Evolutionary conservation across 192 early-diverging fungal species (phyloP), one percentile per base, ranked within the genome.

Genomic region (Gryganskiella cystojenkinii): DNA sequence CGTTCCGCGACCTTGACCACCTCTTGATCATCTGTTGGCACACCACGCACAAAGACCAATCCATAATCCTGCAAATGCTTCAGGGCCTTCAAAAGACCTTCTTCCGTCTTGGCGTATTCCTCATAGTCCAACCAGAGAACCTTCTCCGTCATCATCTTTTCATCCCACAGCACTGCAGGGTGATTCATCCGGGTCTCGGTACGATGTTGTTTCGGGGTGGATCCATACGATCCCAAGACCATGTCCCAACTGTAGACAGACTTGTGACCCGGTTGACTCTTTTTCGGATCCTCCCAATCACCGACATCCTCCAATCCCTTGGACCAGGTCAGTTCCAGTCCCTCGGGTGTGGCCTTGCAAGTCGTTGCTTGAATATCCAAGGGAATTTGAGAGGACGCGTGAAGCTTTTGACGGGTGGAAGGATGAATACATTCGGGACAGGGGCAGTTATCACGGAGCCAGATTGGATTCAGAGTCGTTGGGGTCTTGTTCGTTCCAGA

Each of bases 11-110:
- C 87, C 7, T 65, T 56, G 54, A 87, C 89, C 19, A 92, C 86
- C 52, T 85, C 69, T 42, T 81, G 67, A 37, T 90, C 86, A 13
- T 86, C 60, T 9, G 76, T 80, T 6, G 94, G 92, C 2, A 91
- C 90, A 34, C 84, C 83, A 20, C 82, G 70, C 50, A 95, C 56
- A 63, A 95, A 92, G 28, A 85, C 76, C 47, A 95, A 69, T 6
- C 94, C 94, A 71, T 88, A 88, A 35, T 86, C 80, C 64, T 84
- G 84, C 40, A 95, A 51, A 51, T 92, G 84, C 55, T 67, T 69
- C 25, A 94, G 65, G 3, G 86, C 84, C 27, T 65, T 61, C 8
- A 81, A 74, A n/a, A 95, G 63, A 0, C 84, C 86, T 33, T 81
- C 60, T 25, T 84, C 67, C 7, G 83, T 84, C 15, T 79, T 83